Conservation (phyloP, 2,329 filamentous ascomycete genomes). For the Chrysoporthe austroafricana region DNA sequence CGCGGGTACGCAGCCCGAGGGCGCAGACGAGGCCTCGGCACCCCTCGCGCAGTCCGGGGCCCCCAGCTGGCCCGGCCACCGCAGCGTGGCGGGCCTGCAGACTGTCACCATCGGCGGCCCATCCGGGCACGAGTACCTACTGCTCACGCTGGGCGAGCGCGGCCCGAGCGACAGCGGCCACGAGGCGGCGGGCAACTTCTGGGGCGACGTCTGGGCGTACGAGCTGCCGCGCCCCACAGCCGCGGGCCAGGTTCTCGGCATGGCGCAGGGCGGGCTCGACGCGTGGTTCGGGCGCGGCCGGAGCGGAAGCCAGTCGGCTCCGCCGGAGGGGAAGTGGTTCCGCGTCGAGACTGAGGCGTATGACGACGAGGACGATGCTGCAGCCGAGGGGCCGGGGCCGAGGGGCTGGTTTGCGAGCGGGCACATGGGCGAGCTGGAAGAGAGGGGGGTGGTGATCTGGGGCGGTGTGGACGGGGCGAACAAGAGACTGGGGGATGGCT, state of each 20-base stretch:
- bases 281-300: slow-evolving; percentile 37
- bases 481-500: slow-evolving; percentile 61
- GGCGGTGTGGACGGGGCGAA: slow-evolving; percentile 60
- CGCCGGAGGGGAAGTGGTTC: slow-evolving; percentile 63
- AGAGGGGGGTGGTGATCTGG: slow-evolving; percentile 62
- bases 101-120: slow-evolving; percentile 55
- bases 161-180: slow-evolving; percentile 53
- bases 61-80: slow-evolving; percentile 52
- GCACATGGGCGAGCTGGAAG: slow-evolving; percentile 61
- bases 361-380: slow-evolving; percentile 55
- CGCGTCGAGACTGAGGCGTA: slow-evolving; percentile 51
- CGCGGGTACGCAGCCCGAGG: slow-evolving; percentile 17
- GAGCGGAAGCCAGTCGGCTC: slow-evolving; percentile 38
- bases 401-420: slow-evolving; percentile 63
- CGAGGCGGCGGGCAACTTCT: slow-evolving; percentile 57
- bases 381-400: slow-evolving; percentile 51
- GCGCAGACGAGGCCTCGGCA: slow-evolving; percentile 39
- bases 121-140: slow-evolving; percentile 63
- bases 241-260: slow-evolving; percentile 58
- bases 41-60: slow-evolving; percentile 21
- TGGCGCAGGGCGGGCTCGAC: slow-evolving; percentile 55
- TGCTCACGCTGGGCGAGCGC: slow-evolving; percentile 64
- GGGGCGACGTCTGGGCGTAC: slow-evolving; percentile 67
- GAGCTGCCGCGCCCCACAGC: slow-evolving; percentile 60
- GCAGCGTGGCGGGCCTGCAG: slow-evolving; percentile 59